Base-by-base conservation (phyloP, 148 eudicot species). In the Agrostemma githago region DNA sequence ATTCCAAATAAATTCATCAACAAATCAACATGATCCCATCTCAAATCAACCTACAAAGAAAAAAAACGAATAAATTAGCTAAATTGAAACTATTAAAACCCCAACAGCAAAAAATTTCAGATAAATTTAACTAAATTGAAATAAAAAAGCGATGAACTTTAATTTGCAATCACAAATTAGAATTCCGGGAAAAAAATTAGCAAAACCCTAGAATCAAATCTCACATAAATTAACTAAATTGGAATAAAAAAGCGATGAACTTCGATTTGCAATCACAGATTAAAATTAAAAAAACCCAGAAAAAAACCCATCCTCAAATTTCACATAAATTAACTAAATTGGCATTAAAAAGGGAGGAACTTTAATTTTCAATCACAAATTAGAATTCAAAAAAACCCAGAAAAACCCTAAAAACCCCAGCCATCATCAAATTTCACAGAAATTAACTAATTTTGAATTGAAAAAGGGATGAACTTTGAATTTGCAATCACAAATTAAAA, bases 1-100 rank as follows among this genome's bases (percentile, higher is more conserved):
- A 74, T 63, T 74, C 10, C 60, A 63, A 64, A 62, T 1, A 70
- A 56, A 71, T 5, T 26, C n/a, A 20, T 8, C 11, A 62, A 62
- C 12, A 76, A 42, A 68, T 65, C 21, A 7, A 65, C 5, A 69
- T 10, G 16, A 75, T 46, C 54, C 66, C 68, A 80, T 70, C 63
- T 38, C 66, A 67, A 60, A 34, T 57, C 79, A 70, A 54, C 58
- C 57, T 12, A 39, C 70, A 69, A 65, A 56, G 41, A 38, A 2
- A 19, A 38, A 65, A 65, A 65, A 4, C n/a, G 12, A 58, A 2
- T 17, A 41, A n/a, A 26, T 26, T 26, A 26, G 1, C 34, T 26
- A 26, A 26, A 26, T 26, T 26, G 34, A 26, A 66, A 66, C 38
- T 39, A 5, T 67, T 8, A 42, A 67, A 43, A 43, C 54, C 54